Evolutionary conservation across 2,329 filamentous ascomycete species (phyloP).

Genomic region (Beauveria varroae): DNA sequence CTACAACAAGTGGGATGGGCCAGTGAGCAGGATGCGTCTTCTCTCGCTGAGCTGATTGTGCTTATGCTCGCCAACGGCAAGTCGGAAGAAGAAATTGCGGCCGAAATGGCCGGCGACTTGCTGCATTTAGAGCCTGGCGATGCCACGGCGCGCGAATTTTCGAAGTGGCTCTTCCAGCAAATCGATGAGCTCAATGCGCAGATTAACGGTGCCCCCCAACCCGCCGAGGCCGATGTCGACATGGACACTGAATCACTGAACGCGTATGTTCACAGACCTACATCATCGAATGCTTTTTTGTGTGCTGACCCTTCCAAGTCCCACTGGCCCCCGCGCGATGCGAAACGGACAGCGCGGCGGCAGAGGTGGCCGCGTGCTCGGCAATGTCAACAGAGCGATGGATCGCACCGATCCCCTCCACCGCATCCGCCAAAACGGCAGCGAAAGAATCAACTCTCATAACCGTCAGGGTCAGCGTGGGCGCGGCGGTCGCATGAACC

Average conservation of each 20-base stretch:
- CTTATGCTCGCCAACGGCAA: conserved; percentile 96
- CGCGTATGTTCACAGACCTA: conserved; percentile 42
- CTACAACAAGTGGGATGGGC: conserved; percentile 91
- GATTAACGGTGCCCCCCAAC: conserved; percentile 41
- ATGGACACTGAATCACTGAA: conserved; percentile 63
- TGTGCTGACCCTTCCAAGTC: conserved; percentile 51
- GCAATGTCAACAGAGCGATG: conserved; percentile 76
- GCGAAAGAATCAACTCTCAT: conserved; percentile 76
- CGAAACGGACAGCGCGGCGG: conserved; percentile 60
- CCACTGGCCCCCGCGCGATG: conserved; percentile 93
- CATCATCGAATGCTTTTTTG: too few species aligned
- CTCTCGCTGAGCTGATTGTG: conserved; percentile 91
- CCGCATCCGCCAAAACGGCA: conserved; percentile 65
- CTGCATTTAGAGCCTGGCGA: conserved; percentile 78
- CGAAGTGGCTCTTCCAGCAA: conserved; percentile 89
- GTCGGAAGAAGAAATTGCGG: conserved; percentile 79
- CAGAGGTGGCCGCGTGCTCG: conserved; percentile 75
- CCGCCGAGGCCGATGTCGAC: conserved; percentile 27
- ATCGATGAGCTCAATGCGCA: conserved; percentile 61
- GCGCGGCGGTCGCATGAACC: conserved; percentile 43
- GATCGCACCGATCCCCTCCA: conserved; percentile 75
- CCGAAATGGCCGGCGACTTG: conserved; percentile 81
- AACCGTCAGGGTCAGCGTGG: conserved; percentile 51
- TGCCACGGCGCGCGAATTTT: conserved; percentile 72
- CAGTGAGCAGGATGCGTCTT: conserved; percentile 67